These are phyloP conservation scores for Globisporangium lucens DNA, from an alignment of 352 stramenopile species.

Conservation along the genomic window DNA sequence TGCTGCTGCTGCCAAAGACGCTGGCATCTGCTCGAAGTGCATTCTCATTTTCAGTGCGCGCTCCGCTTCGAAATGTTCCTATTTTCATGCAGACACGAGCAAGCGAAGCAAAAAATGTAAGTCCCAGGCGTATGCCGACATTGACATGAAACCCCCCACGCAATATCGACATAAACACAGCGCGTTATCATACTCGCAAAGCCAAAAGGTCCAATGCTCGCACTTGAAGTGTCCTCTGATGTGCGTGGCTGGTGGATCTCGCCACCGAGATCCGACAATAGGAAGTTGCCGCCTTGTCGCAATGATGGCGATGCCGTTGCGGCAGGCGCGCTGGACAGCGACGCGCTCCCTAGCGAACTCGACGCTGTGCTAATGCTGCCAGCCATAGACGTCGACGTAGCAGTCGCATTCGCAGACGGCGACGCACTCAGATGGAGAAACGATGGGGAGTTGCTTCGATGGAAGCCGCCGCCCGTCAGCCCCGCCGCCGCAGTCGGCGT, in stretches of 20 bases:
- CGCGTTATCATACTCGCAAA: constrained; percentile 22
- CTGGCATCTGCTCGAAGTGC: constrained; percentile 1
- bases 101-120: background rate
- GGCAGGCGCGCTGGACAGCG: background rate
- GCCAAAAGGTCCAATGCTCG: constrained; percentile 30
- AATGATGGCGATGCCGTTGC: constrained; percentile 11
- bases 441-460: constrained; percentile 17
- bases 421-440: constrained; percentile 10
- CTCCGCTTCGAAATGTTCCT: constrained; percentile 14
- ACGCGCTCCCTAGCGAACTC: background rate
- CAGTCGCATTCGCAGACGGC: background rate
- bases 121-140: background rate
- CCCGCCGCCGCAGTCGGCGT: constrained; percentile 11
- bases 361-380: constrained; percentile 8
- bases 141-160: background rate
- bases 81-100: background rate
- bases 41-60: constrained; percentile 8
- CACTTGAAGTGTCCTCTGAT: constrained; percentile 9
- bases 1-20: constrained; percentile 12
- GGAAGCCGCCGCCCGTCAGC: constrained; percentile 11
- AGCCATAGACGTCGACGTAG: background rate
- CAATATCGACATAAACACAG: background rate
- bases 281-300: constrained; percentile 25
- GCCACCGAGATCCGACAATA: constrained; percentile 56
- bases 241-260: constrained; percentile 41